phyloP scores from a whole-genome alignment of 805 yeast species.

The Yarrowia sp. region DNA sequence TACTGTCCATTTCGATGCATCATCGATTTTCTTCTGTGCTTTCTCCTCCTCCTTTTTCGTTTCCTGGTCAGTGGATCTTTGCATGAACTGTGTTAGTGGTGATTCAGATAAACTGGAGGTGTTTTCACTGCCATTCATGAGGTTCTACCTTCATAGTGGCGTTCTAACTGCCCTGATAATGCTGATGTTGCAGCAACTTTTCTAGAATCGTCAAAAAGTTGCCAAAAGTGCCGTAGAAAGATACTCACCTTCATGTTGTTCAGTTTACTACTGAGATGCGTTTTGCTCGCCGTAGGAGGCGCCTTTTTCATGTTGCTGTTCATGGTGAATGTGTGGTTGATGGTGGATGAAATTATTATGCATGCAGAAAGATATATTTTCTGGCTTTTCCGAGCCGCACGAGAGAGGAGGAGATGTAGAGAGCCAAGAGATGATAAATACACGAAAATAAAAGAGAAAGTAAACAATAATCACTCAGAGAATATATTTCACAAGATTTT shows the following conservation, averaged over 20 bases:
- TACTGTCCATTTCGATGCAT: conserved; percentile 23
- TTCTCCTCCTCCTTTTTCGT: conserved; percentile 15
- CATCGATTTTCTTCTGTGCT: conserved; percentile 21
- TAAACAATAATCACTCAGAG: too few species aligned
- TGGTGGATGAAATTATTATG: conserved; percentile 14
- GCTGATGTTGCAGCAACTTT: too few species aligned
- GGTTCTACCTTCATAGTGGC: too few species aligned
- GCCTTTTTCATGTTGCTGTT: conserved; percentile 24
- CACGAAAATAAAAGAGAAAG: neutral
- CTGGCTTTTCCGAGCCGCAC: conserved; percentile 9
- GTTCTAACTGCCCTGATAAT: too few species aligned
- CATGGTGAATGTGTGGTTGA: conserved; percentile 7
- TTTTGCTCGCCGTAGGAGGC: conserved; percentile 25
- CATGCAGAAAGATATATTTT: conserved; percentile 17
- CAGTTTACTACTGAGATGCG: conserved; percentile 23
- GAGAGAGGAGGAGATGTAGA: neutral
- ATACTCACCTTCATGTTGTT: conserved; percentile 22
- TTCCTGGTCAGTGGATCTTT: conserved; percentile 6
- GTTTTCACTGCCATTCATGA: neutral
- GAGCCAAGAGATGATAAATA: too few species aligned
- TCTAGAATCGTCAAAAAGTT: too few species aligned
- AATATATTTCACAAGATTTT: too few species aligned
- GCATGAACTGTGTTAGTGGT: conserved; percentile 23
- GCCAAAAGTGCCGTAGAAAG: neutral
- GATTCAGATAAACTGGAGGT: neutral